These are phyloP conservation scores for Arachnomyces sp. DNA, from an alignment of 2,329 filamentous ascomycete species.

Conservation along the genomic window DNA sequence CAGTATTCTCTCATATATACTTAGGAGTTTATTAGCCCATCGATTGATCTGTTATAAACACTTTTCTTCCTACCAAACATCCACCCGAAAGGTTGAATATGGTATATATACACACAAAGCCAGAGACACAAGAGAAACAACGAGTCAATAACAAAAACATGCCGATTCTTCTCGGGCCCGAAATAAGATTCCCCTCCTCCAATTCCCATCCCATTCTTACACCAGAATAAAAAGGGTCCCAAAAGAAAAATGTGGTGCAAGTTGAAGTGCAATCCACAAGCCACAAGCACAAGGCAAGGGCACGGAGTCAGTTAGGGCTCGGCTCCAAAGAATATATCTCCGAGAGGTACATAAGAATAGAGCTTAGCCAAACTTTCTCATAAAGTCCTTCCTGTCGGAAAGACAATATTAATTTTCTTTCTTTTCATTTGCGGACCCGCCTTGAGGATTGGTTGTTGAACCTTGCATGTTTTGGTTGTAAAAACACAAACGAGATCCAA, in stretches of 20 bases:
- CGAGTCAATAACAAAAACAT: too few relatives aligned
- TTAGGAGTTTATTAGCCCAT: too few relatives aligned
- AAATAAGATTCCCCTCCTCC: too few relatives aligned
- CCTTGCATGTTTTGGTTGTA: conserved; percentile 73
- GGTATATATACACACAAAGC: too few relatives aligned
- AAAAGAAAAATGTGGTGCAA: conserved; percentile 43
- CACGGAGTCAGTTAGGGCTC: not conserved
- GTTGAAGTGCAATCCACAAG: conserved; percentile 55
- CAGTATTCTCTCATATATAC: not conserved
- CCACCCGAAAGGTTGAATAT: too few relatives aligned
- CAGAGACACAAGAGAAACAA: too few relatives aligned
- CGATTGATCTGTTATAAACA: too few relatives aligned
- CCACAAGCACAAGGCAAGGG: conserved; percentile 9
- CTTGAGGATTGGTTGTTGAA: conserved; percentile 61
- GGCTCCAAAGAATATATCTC: not conserved
- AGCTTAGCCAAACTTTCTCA: not conserved
- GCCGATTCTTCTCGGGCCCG: too few relatives aligned
- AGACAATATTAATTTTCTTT: conserved; percentile 30
- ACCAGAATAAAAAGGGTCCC: too few relatives aligned
- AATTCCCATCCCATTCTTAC: too few relatives aligned
- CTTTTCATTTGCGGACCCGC: conserved; percentile 43
- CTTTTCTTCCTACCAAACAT: too few relatives aligned
- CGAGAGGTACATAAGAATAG: conserved; percentile 2
- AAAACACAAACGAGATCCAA: conserved; percentile 71
- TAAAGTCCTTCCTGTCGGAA: not conserved